Base-by-base conservation (phyloP, 352 stramenopile genomes). In the Blastocystis sp. region DNA sequence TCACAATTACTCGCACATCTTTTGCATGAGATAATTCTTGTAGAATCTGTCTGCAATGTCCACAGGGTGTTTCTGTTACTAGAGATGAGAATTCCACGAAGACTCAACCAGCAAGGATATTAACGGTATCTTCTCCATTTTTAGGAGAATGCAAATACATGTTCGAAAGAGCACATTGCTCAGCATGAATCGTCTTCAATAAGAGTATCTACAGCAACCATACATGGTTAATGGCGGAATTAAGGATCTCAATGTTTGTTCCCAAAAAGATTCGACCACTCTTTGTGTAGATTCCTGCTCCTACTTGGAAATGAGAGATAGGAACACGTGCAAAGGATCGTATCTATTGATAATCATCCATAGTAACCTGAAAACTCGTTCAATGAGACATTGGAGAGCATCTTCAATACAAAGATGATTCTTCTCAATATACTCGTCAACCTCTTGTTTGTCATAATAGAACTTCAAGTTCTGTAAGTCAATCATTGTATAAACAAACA, bases 141-240 rank as follows among this genome's bases (percentile, higher is more conserved):
- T n/a, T 46, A 4, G 12, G 7, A 9, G 56, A 63, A 54, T 87
- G 56, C 24, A 87, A 42, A 58, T 51, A 74, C 24, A 78, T 58
- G 27, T 87, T 87, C n/a, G 65, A 78, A 19, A 87, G n/a, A 4
- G 58, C 29, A 24, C 77, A 87, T 24, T 87, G 77, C 29, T 87
- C 77, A 29, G 77, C 77, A 54, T 87, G 77, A 42, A 87, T 42
- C 12, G 71, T 83, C 71, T 83, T 54, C 6, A 16, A 19, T 16
- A 39, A 39, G 21, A 46, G n/a, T 5, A 27, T 51, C 14, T n/a
- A 24, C 19, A 56, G 3, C 19, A 5, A 19, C 3, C 16, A 32
- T 77, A 87, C 77, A 27, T 87, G 77, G 29, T 78, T 78, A 16
- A 87, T 87, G 5, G 77, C 42, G 29, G 43, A 29, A 56, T 87